Percentiles rank a stretch among this genome's conserved stretches.
Evolutionary conservation across 1,139 yeast genomes (phyloP).

Genomic region (Suhomyces bribrorum): DNA sequence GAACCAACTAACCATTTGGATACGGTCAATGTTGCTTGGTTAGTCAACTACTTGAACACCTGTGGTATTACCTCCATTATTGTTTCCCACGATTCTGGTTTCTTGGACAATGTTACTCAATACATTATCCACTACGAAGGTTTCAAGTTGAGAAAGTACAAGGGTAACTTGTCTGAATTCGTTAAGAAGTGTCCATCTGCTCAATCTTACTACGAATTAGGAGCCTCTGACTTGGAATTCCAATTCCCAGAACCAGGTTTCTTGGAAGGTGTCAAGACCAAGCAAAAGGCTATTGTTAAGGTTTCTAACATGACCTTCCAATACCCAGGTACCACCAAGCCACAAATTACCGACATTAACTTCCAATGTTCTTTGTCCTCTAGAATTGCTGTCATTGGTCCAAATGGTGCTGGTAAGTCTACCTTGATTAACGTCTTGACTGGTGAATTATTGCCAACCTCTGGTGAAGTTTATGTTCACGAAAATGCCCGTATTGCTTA

Average conservation of each 20-base stretch:
- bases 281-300: conserved; percentile 99
- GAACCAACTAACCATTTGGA: conserved; percentile 99
- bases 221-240: conserved; percentile 96
- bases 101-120: conserved; percentile 96
- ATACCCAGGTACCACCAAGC: conserved; percentile 97
- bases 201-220: conserved; percentile 96
- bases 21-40: conserved; percentile 98
- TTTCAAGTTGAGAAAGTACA: conserved; percentile 98
- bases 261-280: conserved; percentile 99
- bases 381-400: conserved; percentile 99
- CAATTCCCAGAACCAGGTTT: conserved; percentile 99
- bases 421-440: conserved; percentile 97
- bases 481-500: conserved; percentile 99
- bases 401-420: conserved; percentile 99
- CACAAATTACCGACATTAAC: conserved; percentile 85
- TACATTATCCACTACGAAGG: conserved; percentile 99
- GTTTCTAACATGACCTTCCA: conserved; percentile 96
- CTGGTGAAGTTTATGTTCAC: conserved; percentile 98
- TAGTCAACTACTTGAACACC: conserved; percentile 96
- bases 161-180: conserved; percentile 98
- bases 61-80: conserved; percentile 98
- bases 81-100: conserved; percentile 99
- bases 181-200: conserved; percentile 99
- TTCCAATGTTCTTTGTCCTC: conserved; percentile 99
- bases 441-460: conserved; percentile 98